phyloP scores from a whole-genome alignment of 129 eudicot genomes.

The Escallonia rubra region DNA sequence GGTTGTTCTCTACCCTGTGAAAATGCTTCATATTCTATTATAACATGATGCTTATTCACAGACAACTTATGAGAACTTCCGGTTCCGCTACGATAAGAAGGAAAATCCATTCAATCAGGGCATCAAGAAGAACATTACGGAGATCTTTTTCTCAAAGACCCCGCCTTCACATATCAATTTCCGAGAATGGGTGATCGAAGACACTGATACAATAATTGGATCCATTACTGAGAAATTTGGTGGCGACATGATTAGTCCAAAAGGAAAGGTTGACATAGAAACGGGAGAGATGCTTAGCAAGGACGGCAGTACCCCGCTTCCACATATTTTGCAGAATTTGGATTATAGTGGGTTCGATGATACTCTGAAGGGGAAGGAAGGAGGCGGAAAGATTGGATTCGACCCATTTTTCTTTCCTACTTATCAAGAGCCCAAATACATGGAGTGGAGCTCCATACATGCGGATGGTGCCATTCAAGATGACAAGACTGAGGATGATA shows the following conservation, averaged over 20 bases:
- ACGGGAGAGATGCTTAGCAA: conserved; percentile 29
- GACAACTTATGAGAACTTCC: conserved; percentile 86
- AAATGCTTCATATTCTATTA: background rate
- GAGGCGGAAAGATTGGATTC: conserved; percentile 7
- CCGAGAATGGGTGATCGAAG: conserved; percentile 66
- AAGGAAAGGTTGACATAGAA: conserved; percentile 35
- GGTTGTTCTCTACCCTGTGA: background rate
- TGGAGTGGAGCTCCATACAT: conserved; percentile 8
- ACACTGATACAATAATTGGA: conserved; percentile 19
- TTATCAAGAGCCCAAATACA: conserved; percentile 7
- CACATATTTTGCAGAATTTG: conserved; percentile 24
- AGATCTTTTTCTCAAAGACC: conserved; percentile 46
- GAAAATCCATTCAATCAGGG: conserved; percentile 70
- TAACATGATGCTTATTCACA: conserved; percentile 18
- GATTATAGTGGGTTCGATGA: conserved; percentile 34
- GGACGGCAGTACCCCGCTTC: conserved; percentile 22
- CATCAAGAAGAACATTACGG: conserved; percentile 47
- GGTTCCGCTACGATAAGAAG: conserved; percentile 71
- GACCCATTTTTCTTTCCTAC: conserved; percentile 17
- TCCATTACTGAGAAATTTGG: conserved; percentile 31
- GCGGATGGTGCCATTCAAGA: conserved; percentile 2
- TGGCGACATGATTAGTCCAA: conserved; percentile 15
- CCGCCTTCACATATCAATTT: conserved; percentile 53
- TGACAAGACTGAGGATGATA: conserved; percentile 16
- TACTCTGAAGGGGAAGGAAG: conserved; percentile 15